Evolutionary conservation across 2,329 filamentous ascomycete species (phyloP).

Genomic region (Hymenoscyphus repandus): DNA sequence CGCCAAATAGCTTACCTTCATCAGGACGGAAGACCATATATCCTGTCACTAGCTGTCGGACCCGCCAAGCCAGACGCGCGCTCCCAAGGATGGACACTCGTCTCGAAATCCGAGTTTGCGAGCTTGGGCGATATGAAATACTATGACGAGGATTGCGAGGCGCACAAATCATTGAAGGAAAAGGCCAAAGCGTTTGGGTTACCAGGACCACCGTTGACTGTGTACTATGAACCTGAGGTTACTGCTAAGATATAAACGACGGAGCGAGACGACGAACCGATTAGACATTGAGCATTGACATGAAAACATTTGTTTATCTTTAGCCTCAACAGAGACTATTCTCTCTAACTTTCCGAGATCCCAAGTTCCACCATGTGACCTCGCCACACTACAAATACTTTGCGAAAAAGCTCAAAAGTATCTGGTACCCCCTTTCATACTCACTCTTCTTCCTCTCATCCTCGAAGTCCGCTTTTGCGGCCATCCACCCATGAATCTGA

Average conservation of each 20-base stretch:
- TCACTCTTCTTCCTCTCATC: conserved; percentile 41
- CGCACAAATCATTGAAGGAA: conserved; percentile 44
- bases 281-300: too few species aligned
- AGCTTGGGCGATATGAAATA: conserved; percentile 53
- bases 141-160: conserved; percentile 51
- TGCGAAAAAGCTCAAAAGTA: conserved; percentile 38
- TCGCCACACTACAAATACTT: conserved; percentile 34
- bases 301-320: too few species aligned
- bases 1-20: neutral
- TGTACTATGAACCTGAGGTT: conserved; percentile 26
- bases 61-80: conserved; percentile 44
- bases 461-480: conserved; percentile 43
- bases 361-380: too few species aligned
- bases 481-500: conserved; percentile 57
- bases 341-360: too few species aligned
- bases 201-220: conserved; percentile 25
- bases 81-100: conserved; percentile 49
- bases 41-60: conserved; percentile 44
- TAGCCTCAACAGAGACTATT: too few species aligned
- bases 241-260: neutral
- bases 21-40: conserved; percentile 54
- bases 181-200: conserved; percentile 13
- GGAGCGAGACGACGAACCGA: neutral
- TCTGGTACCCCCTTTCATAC: conserved; percentile 43
- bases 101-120: conserved; percentile 47